Evolutionary conservation across 495 filamentous ascomycete species (phyloP).

Genomic region (Aspergillus wentii): DNA sequence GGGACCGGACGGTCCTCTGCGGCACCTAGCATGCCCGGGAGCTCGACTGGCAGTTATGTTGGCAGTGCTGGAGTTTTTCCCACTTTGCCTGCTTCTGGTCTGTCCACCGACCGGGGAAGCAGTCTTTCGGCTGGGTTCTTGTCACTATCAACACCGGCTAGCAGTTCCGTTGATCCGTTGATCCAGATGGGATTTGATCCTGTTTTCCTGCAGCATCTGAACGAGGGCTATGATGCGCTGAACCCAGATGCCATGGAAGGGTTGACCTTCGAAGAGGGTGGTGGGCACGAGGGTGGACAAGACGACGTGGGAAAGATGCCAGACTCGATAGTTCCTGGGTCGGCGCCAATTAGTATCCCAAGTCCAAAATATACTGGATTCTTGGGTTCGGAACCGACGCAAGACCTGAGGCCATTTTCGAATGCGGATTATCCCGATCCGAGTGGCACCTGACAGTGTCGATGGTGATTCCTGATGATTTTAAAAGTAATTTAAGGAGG

Average conservation of each 20-base stretch:
- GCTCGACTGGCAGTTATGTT: slow-evolving; percentile 36
- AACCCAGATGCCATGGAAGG: slow-evolving; percentile 18
- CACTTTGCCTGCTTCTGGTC: slow-evolving; percentile 19
- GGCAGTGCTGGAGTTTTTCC: slow-evolving; percentile 32
- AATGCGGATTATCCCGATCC: no score
- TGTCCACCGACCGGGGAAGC: slow-evolving; percentile 37
- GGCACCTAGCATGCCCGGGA: slow-evolving; percentile 30
- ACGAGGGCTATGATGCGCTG: slow-evolving; percentile 30
- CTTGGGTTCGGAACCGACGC: no score
- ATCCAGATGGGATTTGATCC: slow-evolving; percentile 43
- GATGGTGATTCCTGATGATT: no score
- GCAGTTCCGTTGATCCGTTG: slow-evolving; percentile 28
- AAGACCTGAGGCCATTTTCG: no score
- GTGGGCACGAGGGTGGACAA: background rate
- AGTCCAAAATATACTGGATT: slow-evolving; percentile 8
- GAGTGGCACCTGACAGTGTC: no score
- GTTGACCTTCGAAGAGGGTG: slow-evolving; percentile 8
- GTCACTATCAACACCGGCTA: slow-evolving; percentile 27
- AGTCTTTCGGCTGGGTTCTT: slow-evolving; percentile 25
- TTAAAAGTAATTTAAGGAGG: no score
- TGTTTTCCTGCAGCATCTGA: slow-evolving; percentile 34
- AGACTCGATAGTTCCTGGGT: slow-evolving; percentile 4
- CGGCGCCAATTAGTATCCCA: slow-evolving; percentile 11
- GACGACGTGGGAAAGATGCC: slow-evolving; percentile 9
- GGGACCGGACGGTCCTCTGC: slow-evolving; percentile 32